A percentile compares a stretch with the other conserved stretches of the same genome.
Conservation (phyloP, 208 protist genomes). For the Blastocrithidia nonstop region DNA sequence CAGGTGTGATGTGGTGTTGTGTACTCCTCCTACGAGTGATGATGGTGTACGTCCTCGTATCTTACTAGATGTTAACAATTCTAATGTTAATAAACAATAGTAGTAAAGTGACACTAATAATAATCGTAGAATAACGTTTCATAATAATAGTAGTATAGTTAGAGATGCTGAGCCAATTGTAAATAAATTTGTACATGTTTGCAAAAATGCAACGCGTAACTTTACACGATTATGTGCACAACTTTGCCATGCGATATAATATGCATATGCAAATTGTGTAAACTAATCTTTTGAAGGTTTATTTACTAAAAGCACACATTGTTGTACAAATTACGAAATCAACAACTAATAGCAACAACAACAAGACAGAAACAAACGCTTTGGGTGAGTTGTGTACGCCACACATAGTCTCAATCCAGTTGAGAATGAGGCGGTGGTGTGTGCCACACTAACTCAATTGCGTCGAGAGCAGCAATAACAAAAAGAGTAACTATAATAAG, state of each 20-base stretch:
- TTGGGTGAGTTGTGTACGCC: constrained; percentile 81
- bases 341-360: too few species aligned
- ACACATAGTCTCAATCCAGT: constrained; percentile 89
- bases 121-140: neutral
- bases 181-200: constrained; percentile 29
- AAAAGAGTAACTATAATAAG: neutral
- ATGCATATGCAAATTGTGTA: neutral
- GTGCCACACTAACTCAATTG: constrained; percentile 28
- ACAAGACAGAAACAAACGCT: too few species aligned
- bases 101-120: too few species aligned
- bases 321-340: too few species aligned
- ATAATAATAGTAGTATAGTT: neutral
- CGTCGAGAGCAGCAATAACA: constrained; percentile 2
- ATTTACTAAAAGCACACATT: neutral
- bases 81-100: too few species aligned
- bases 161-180: neutral
- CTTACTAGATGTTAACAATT: constrained; percentile 8
- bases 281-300: neutral
- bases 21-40: constrained; percentile 26
- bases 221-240: constrained; percentile 22
- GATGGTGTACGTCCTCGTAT: constrained; percentile 44
- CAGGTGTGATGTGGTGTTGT: constrained; percentile 32
- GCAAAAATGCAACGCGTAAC: constrained; percentile 13
- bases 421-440: constrained; percentile 90
- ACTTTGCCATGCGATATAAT: constrained; percentile 14